Conservation (phyloP, 2,329 filamentous ascomycete species). For the Pseudovirgaria hyperparasitica region DNA sequence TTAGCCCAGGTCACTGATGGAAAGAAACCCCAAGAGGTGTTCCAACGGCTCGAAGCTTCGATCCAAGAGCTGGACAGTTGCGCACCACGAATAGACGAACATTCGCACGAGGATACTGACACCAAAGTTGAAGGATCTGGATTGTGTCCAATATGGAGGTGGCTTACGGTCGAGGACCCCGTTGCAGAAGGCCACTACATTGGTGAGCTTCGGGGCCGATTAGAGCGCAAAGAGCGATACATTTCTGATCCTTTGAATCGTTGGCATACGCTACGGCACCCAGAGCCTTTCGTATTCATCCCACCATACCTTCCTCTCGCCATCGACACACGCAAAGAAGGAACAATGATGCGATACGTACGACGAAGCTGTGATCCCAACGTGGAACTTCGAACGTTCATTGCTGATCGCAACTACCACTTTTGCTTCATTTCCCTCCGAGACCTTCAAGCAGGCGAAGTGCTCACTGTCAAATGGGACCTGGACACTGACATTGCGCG, state of each 20-base stretch:
- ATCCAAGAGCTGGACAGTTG: slow-evolving; percentile 40
- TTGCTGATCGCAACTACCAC: slow-evolving; percentile 65
- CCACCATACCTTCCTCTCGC: slow-evolving; percentile 80
- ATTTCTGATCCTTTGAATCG: slow-evolving; percentile 31
- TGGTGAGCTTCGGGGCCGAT: slow-evolving; percentile 56
- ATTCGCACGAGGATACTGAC: slow-evolving; percentile 40
- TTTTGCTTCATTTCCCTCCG: slow-evolving; percentile 86
- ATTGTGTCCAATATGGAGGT: slow-evolving; percentile 56
- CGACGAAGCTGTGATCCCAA: slow-evolving; percentile 87
- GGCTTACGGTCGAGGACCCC: slow-evolving; percentile 41
- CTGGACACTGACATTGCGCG: slow-evolving; percentile 36
- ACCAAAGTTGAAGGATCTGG: slow-evolving; percentile 36
- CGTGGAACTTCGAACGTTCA: slow-evolving; percentile 72
- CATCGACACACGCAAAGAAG: slow-evolving; percentile 82
- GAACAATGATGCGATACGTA: slow-evolving; percentile 77
- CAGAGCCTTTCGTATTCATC: slow-evolving; percentile 46
- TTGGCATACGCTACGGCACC: slow-evolving; percentile 35
- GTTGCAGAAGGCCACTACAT: slow-evolving; percentile 43
- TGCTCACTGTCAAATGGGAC: slow-evolving; percentile 53
- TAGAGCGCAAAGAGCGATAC: slow-evolving; percentile 36
- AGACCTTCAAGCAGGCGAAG: slow-evolving; percentile 58
- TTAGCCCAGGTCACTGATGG: slow-evolving; percentile 57
- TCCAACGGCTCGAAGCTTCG: slow-evolving; percentile 45
- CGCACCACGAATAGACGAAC: slow-evolving; percentile 38
- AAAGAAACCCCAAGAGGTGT: slow-evolving; percentile 51